Conservation (phyloP, 164 flowering plant species). For the Nymphaea thermarum region DNA sequence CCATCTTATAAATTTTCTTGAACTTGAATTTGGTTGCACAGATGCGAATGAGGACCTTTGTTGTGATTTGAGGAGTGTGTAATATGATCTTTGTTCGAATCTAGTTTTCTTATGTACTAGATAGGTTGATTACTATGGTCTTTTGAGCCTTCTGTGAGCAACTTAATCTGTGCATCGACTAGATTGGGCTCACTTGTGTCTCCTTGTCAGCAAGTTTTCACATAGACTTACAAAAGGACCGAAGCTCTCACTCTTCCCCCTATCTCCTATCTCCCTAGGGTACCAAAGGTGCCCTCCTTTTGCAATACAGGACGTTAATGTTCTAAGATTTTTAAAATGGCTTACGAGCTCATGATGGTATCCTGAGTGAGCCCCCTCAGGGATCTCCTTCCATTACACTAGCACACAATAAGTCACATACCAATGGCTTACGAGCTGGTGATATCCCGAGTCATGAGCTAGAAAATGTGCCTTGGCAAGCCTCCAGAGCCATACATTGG, state of each 20-base stretch:
- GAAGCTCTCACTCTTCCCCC: too few species aligned
- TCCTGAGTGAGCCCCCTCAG: too few species aligned
- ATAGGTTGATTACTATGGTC: not conserved
- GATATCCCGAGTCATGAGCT: slow-evolving; percentile 60
- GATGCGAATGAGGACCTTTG: too few species aligned
- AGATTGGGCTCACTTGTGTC: too few species aligned
- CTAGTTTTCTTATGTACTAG: too few species aligned
- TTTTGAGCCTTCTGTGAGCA: not conserved
- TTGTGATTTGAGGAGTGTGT: too few species aligned
- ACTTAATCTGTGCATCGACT: not conserved
- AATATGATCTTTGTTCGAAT: too few species aligned
- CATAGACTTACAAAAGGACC: not conserved
- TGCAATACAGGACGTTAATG: not conserved
- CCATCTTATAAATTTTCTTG: too few species aligned
- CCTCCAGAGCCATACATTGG: slow-evolving; percentile 55
- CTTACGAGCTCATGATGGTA: not conserved
- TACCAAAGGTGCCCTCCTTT: too few species aligned
- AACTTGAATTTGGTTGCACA: too few species aligned
- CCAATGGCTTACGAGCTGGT: slow-evolving; percentile 73
- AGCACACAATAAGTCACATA: slow-evolving; percentile 10
- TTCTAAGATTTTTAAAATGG: not conserved
- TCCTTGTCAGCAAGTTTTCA: not conserved
- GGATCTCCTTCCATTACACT: too few species aligned
- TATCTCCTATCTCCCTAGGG: too few species aligned
- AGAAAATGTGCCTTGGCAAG: slow-evolving; percentile 59